A percentile compares a stretch with the other conserved stretches of the same genome.
Conservation (phyloP, 371 early-diverging fungal genomes). For the Entomophthora muscae region DNA sequence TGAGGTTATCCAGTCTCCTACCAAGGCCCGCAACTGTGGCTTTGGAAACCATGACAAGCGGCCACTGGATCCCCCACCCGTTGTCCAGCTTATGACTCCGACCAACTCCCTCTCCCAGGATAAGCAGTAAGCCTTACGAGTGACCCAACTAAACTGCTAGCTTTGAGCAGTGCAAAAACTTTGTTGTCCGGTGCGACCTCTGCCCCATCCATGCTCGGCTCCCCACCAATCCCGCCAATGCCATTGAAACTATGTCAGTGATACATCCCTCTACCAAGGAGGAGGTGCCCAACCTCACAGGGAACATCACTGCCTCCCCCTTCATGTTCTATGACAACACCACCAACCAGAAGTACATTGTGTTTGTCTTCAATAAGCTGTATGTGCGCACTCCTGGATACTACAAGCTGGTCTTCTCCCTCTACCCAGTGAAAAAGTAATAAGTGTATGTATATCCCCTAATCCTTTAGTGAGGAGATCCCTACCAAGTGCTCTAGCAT, state of each 20-base stretch:
- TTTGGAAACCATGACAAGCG: conserved; percentile 57
- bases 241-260: neutral
- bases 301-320: neutral
- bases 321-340: neutral
- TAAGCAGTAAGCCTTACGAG: neutral
- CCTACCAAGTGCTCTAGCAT: neutral
- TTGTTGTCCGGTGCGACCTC: neutral
- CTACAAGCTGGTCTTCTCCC: neutral
- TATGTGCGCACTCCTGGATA: neutral
- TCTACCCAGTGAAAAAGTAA: neutral
- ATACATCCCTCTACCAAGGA: neutral
- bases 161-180: neutral
- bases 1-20: conserved; percentile 45
- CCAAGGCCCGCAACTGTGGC: conserved; percentile 70
- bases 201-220: neutral
- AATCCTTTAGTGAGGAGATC: neutral
- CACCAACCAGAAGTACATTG: neutral
- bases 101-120: neutral
- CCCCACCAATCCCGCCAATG: neutral
- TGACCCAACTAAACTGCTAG: neutral
- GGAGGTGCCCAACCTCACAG: neutral
- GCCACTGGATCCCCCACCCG: conserved; percentile 36
- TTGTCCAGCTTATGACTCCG: conserved; percentile 18
- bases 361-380: neutral
- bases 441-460: neutral